phyloP scores from a whole-genome alignment of 176 grass and related monocot species.

The Triticum timopheevii region DNA sequence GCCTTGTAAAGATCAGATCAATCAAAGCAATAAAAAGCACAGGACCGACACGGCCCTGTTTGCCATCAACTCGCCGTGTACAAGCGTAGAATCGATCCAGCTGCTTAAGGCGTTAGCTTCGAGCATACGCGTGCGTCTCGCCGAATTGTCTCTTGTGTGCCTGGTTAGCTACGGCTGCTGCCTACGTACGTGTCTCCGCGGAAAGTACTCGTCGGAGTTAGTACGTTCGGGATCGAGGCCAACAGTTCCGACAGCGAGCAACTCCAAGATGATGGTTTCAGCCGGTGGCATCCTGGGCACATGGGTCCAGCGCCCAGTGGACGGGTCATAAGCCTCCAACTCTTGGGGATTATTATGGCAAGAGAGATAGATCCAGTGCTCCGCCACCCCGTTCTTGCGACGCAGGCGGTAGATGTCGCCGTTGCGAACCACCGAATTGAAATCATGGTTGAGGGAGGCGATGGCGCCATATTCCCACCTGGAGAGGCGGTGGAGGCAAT shows the following conservation, averaged over 20 bases:
- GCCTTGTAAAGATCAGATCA: too few species aligned
- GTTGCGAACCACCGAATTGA: constrained; percentile 47
- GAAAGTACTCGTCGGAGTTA: too few species aligned
- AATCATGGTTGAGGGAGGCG: constrained; percentile 41
- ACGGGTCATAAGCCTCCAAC: constrained; percentile 75
- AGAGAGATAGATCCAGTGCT: constrained; percentile 92
- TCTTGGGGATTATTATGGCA: constrained; percentile 46
- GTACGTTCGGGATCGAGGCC: too few species aligned
- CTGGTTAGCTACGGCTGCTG: too few species aligned
- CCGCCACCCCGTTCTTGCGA: constrained; percentile 43
- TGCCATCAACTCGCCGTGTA: too few species aligned
- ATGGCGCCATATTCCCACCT: constrained; percentile 56
- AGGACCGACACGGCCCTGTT: too few species aligned
- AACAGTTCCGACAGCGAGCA: constrained; percentile 73
- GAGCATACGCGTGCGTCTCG: too few species aligned
- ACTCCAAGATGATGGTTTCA: constrained; percentile 56
- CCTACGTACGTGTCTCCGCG: too few species aligned
- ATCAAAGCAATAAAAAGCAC: too few species aligned
- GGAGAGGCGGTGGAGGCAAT: constrained; percentile 58
- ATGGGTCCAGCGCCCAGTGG: constrained; percentile 56
- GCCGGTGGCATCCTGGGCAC: constrained; percentile 73
- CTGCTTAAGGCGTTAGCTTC: too few species aligned
- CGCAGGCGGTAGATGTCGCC: constrained; percentile 46
- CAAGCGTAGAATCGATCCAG: too few species aligned
- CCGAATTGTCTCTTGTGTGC: too few species aligned